Evolutionary conservation across 139 green algal genomes (phyloP).

Genomic region (Closterium sp.): DNA sequence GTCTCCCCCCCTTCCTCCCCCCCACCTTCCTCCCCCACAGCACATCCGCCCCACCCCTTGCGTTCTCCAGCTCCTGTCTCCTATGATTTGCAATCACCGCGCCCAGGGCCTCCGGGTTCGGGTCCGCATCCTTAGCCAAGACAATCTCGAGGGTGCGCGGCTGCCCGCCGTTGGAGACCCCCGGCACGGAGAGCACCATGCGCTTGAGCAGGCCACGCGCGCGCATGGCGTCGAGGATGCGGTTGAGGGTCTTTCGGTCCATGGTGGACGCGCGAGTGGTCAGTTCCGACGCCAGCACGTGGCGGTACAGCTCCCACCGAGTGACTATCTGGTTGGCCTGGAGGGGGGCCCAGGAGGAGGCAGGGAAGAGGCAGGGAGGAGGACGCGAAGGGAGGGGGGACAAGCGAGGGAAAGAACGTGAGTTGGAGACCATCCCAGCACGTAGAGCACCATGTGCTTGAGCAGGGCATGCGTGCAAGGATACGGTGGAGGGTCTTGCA

Average conservation of each 20-base stretch:
- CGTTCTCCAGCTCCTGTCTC: background rate
- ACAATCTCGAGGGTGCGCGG: conserved; percentile 8
- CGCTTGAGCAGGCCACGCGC: conserved; percentile 3
- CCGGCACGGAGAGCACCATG: conserved; percentile 13
- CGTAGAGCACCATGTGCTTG: too few species aligned
- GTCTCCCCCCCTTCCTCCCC: background rate
- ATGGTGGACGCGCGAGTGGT: background rate
- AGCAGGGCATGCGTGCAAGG: too few species aligned
- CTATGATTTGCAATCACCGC: background rate
- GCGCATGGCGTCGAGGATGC: conserved; percentile 11
- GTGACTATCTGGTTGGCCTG: background rate
- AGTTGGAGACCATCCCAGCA: too few species aligned
- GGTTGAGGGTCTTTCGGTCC: conserved; percentile 26
- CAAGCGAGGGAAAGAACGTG: too few species aligned
- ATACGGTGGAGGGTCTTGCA: too few species aligned
- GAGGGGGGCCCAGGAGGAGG: background rate
- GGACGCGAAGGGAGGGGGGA: too few species aligned
- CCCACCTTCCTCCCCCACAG: background rate
- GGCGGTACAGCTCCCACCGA: conserved; percentile 1
- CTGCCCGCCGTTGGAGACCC: conserved; percentile 24
- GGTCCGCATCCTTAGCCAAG: background rate
- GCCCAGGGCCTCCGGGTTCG: background rate
- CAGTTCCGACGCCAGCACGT: background rate
- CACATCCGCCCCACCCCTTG: background rate
- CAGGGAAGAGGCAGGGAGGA: too few species aligned